These are phyloP conservation scores for Leptographium radiaticola DNA, from an alignment of 2,329 filamentous ascomycete genomes.

Conservation along the genomic window DNA sequence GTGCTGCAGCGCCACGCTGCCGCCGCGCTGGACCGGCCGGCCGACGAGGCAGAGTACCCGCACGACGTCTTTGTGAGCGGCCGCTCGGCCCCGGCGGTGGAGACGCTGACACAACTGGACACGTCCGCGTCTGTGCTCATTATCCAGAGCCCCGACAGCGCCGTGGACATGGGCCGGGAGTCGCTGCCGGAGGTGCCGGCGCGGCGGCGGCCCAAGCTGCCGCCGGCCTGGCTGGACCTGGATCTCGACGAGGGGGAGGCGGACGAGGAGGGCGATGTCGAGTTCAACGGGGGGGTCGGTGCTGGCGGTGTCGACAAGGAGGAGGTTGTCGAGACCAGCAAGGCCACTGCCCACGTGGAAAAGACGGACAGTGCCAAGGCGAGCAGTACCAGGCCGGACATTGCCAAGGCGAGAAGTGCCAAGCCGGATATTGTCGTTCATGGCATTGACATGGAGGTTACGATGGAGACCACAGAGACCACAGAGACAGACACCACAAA, in stretches of 20 bases:
- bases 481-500: too few relatives aligned
- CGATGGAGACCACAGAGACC: neutral
- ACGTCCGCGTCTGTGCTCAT: neutral
- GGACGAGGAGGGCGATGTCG: neutral
- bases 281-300: neutral
- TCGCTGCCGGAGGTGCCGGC: slow-evolving; percentile 9
- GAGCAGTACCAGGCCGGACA: too few relatives aligned
- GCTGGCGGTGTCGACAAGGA: too few relatives aligned
- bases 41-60: neutral
- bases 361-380: too few relatives aligned
- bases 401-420: too few relatives aligned
- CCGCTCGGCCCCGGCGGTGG: too few relatives aligned
- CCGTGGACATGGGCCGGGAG: slow-evolving; percentile 19
- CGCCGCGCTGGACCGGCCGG: neutral
- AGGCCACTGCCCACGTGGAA: too few relatives aligned
- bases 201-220: slow-evolving; percentile 3
- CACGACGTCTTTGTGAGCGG: neutral
- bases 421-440: slow-evolving; percentile 1
- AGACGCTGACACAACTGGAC: too few relatives aligned
- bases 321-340: too few relatives aligned
- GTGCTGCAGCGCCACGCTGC: slow-evolving; percentile 52
- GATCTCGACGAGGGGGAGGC: neutral
- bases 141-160: slow-evolving; percentile 24
- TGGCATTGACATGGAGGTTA: neutral
- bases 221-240: neutral